Conservation (phyloP, 495 filamentous ascomycete genomes). For the Penicillium steckii region DNA sequence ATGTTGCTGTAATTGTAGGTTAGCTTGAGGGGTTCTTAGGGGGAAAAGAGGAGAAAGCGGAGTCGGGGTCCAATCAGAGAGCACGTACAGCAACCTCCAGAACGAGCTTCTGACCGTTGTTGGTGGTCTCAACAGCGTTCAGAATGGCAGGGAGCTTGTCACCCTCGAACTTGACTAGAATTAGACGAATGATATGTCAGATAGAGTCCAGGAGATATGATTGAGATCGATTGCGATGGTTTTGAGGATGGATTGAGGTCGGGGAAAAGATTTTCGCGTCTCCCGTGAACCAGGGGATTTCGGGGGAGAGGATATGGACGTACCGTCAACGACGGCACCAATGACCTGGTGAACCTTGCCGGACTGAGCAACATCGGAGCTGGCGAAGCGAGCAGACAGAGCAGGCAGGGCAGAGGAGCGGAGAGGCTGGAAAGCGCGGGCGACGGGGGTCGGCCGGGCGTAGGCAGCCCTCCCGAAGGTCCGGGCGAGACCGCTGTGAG, state of each 20-base stretch:
- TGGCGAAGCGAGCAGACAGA: conserved; percentile 67
- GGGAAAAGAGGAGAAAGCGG: conserved; percentile 16
- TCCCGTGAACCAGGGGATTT: conserved; percentile 27
- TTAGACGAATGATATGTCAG: conserved; percentile 40
- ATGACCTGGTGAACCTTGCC: conserved; percentile 89
- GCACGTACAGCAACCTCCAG: conserved; percentile 92
- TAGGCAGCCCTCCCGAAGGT: conserved; percentile 73
- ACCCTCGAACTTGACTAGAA: conserved; percentile 86
- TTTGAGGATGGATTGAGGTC: conserved; percentile 33
- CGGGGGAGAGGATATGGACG: conserved; percentile 39
- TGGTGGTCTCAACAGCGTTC: conserved; percentile 89
- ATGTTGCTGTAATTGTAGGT: conserved; percentile 78
- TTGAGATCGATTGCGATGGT: conserved; percentile 38
- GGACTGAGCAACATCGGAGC: conserved; percentile 58
- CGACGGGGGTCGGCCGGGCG: conserved; percentile 65
- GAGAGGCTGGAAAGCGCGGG: conserved; percentile 67
- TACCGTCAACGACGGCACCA: conserved; percentile 70
- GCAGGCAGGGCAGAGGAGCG: conserved; percentile 57
- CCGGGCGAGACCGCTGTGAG: conserved; percentile 72
- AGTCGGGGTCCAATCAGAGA: conserved; percentile 17
- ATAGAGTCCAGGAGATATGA: conserved; percentile 23
- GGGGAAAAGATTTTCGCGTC: conserved; percentile 49
- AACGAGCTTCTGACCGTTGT: conserved; percentile 90
- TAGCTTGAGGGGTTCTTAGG: conserved; percentile 14
- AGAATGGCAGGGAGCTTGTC: conserved; percentile 95